phyloP scores from a whole-genome alignment of 805 yeast genomes.

The Ogataea saltuana region DNA sequence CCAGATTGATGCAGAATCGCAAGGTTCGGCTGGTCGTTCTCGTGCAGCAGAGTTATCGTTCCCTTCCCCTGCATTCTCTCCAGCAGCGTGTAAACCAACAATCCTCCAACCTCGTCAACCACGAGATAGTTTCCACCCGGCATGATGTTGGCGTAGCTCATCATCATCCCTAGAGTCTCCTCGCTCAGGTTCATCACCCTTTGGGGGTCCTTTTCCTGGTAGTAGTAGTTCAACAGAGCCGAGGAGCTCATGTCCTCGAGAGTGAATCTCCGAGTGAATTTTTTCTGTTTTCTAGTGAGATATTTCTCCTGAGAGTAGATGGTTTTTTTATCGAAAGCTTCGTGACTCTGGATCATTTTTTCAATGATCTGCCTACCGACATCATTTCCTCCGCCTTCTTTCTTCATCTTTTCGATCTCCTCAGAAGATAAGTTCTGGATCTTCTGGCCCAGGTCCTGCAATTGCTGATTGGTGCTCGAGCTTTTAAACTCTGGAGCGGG shows the following conservation, averaged over 20 bases:
- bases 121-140: slow-evolving; percentile 90
- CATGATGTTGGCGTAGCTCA: slow-evolving; percentile 77
- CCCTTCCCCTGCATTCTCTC: slow-evolving; percentile 88
- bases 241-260: slow-evolving; percentile 74
- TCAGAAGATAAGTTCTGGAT: slow-evolving; percentile 72
- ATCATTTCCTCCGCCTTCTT: slow-evolving; percentile 58
- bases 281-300: slow-evolving; percentile 85
- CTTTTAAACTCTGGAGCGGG: slow-evolving; percentile 34
- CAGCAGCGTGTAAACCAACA: slow-evolving; percentile 78
- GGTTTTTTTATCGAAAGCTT: slow-evolving; percentile 85
- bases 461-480: slow-evolving; percentile 64
- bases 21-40: slow-evolving; percentile 88
- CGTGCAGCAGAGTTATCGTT: slow-evolving; percentile 72
- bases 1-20: slow-evolving; percentile 70
- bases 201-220: slow-evolving; percentile 73
- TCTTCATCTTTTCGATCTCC: slow-evolving; percentile 85
- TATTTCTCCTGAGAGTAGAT: slow-evolving; percentile 89
- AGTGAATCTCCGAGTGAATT: slow-evolving; percentile 82
- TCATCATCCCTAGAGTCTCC: slow-evolving; percentile 76
- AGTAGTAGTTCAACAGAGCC: slow-evolving; percentile 64
- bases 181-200: slow-evolving; percentile 78
- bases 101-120: slow-evolving; percentile 93
- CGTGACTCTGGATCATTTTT: slow-evolving; percentile 80
- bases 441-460: slow-evolving; percentile 65
- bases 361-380: slow-evolving; percentile 79